Evolutionary conservation across 306 rosid genomes (phyloP).

Genomic region (Acacia confusa): DNA sequence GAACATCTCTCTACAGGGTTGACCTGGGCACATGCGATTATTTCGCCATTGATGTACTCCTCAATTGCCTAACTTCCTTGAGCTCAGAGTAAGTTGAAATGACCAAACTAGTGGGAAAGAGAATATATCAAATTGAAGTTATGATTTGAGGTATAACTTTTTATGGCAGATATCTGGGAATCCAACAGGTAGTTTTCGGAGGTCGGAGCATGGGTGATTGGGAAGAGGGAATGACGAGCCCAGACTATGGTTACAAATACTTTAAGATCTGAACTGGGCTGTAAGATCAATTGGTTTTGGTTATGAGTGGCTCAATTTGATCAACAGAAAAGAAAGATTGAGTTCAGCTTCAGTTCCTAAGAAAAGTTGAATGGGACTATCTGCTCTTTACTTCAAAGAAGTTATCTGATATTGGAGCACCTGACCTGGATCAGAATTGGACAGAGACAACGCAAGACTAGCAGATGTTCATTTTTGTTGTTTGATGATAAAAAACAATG

Average conservation of each 20-base stretch:
- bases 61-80: constrained; percentile 81
- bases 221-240: constrained; percentile 91
- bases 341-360: neutral
- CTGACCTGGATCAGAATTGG: neutral
- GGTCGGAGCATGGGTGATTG: constrained; percentile 86
- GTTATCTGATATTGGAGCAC: neutral
- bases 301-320: constrained; percentile 10
- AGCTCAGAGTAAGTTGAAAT: constrained; percentile 77
- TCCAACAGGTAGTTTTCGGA: constrained; percentile 85
- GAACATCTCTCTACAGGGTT: constrained; percentile 58
- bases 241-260: constrained; percentile 80
- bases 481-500: neutral
- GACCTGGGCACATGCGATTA: constrained; percentile 87
- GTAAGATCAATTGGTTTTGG: neutral
- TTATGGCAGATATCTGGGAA: constrained; percentile 74
- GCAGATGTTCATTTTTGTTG: neutral
- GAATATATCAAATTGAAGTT: constrained; percentile 5
- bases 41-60: constrained; percentile 83
- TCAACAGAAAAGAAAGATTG: neutral
- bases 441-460: neutral
- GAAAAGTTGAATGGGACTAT: neutral
- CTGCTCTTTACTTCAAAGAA: neutral
- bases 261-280: constrained; percentile 59
- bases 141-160: neutral
- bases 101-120: constrained; percentile 1